Conservation (phyloP, 768 basidiomycete species). For the Cystobasidium onofrii region DNA sequence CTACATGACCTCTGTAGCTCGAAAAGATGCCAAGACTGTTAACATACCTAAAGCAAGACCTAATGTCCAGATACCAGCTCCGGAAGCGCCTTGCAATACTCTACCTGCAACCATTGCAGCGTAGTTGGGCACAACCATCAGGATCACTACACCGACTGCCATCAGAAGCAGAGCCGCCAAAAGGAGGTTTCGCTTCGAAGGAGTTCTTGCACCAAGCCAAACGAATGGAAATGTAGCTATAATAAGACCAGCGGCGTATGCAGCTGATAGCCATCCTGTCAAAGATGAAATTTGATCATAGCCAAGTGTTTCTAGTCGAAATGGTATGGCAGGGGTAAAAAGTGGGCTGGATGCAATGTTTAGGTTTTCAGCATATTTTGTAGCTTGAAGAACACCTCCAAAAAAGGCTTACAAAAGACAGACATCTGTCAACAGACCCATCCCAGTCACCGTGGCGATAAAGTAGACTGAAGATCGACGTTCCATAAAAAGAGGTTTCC, state of each 20-base stretch:
- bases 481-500: background rate
- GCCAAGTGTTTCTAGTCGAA: conserved; percentile 16
- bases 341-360: background rate
- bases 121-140: conserved; percentile 21
- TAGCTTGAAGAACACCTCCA: no score
- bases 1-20: no score
- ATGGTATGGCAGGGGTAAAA: conserved; percentile 28
- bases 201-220: conserved; percentile 4
- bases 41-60: conserved; percentile 18
- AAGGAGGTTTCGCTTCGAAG: conserved; percentile 5
- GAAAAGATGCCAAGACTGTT: background rate
- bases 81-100: conserved; percentile 19
- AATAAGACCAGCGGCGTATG: conserved; percentile 26
- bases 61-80: conserved; percentile 26
- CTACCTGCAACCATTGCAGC: conserved; percentile 24
- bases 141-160: conserved; percentile 26
- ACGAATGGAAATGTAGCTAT: conserved; percentile 27
- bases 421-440: conserved; percentile 28
- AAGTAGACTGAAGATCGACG: background rate
- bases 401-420: conserved; percentile 1
- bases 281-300: background rate
- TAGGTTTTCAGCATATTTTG: no score
- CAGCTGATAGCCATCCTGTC: conserved; percentile 26
- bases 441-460: conserved; percentile 12
- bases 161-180: conserved; percentile 6